A percentile compares a stretch with the other conserved stretches of the same genome.
These are phyloP conservation scores for Ciborinia camelliae DNA, from an alignment of 2,329 filamentous ascomycete genomes.

Conservation along the genomic window DNA sequence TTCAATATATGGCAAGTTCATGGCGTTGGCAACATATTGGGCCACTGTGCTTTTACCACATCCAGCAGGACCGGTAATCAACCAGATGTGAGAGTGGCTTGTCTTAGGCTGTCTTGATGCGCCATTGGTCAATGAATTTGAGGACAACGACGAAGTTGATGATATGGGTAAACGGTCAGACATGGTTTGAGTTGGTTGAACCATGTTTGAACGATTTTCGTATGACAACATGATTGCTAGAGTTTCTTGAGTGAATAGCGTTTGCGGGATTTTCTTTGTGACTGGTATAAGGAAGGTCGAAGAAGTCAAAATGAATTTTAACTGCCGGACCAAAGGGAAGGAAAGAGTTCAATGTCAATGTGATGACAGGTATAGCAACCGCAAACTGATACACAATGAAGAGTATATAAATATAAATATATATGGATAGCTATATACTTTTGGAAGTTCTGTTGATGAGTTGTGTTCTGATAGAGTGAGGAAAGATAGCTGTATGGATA, in stretches of 20 bases:
- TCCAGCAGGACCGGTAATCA: constrained; percentile 75
- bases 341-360: background rate
- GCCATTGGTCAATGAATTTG: constrained; percentile 26
- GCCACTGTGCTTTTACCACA: constrained; percentile 78
- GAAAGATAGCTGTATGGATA: background rate
- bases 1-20: constrained; percentile 69
- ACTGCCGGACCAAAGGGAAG: background rate
- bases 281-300: constrained; percentile 1
- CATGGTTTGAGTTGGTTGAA: constrained; percentile 27
- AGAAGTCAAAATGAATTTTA: background rate
- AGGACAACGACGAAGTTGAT: constrained; percentile 19
- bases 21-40: constrained; percentile 56
- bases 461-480: background rate
- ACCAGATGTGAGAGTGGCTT: constrained; percentile 66
- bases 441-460: background rate
- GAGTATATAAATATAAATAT: background rate
- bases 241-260: background rate
- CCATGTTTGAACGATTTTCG: constrained; percentile 33
- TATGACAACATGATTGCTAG: constrained; percentile 34
- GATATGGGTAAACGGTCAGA: constrained; percentile 32
- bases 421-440: background rate
- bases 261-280: background rate
- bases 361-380: constrained; percentile 12
- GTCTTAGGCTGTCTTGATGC: constrained; percentile 26
- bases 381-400: background rate